Percentiles rank a stretch among this genome's conserved stretches.
These are phyloP conservation scores for Fomitopsis betulina DNA, from an alignment of 1,284 basidiomycete genomes.

Conservation along the genomic window DNA sequence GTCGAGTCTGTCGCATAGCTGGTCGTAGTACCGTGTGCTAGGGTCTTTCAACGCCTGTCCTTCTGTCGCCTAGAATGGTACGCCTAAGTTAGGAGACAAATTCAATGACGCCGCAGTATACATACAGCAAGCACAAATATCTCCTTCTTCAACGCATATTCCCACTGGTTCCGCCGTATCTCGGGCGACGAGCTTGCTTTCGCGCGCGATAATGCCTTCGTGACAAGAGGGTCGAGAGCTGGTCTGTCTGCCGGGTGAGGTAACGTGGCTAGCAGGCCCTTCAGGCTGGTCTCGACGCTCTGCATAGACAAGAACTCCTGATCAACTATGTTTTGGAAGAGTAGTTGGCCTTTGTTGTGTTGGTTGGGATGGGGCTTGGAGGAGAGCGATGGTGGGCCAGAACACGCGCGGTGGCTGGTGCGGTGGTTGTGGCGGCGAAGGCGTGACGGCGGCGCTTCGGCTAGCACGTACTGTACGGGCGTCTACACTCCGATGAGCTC, in stretches of 20 bases:
- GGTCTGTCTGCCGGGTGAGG: constrained; percentile 44
- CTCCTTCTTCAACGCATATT: constrained; percentile 62
- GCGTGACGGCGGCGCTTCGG: background rate
- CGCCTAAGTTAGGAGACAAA: background rate
- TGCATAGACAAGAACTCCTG: constrained; percentile 15
- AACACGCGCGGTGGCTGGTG: background rate
- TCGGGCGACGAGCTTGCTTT: constrained; percentile 40
- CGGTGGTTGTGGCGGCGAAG: background rate
- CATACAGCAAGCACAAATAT: constrained; percentile 66
- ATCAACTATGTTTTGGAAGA: background rate
- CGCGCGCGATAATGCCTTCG: constrained; percentile 39
- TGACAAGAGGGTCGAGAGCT: constrained; percentile 46
- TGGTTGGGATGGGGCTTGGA: too few species aligned
- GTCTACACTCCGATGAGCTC: background rate
- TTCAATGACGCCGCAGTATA: background rate
- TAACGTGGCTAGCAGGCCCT: constrained; percentile 45
- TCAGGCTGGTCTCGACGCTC: constrained; percentile 19
- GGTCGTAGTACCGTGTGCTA: constrained; percentile 51
- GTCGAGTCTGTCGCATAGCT: constrained; percentile 62
- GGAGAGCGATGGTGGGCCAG: background rate
- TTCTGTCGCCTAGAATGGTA: constrained; percentile 49
- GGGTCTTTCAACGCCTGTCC: constrained; percentile 48
- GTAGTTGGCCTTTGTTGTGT: background rate
- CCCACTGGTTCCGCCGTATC: constrained; percentile 66
- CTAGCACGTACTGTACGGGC: background rate